Base-by-base conservation (phyloP, 2,329 filamentous ascomycete genomes). In the Magnaporthiopsis poae region DNA sequence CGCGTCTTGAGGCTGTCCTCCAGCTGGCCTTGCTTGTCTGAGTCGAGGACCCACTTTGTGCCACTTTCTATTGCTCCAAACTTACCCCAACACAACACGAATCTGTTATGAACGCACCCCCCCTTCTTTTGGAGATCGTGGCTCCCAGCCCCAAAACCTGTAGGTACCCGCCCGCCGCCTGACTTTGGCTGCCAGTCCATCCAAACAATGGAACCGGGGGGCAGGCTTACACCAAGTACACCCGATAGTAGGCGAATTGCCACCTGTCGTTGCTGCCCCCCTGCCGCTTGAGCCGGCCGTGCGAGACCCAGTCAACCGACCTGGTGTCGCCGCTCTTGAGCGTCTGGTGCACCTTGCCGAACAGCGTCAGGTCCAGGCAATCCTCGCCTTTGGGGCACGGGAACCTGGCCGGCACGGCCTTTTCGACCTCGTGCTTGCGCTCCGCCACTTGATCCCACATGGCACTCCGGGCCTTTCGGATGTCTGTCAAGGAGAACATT, bases 391-490 rank as follows among this genome's bases (percentile, higher is more conserved):
- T 60, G 27, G 62, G 66, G 8, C 59, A 65, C 60, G 65, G 66
- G 65, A 80, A 80, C 4, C 68, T 68, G 0, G 73, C 79, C 25
- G 79, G 78, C 66, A 81, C 82, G 9, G 80, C 77, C 70, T 79
- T 79, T 36, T 70, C 70, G 33, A 80, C 74, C 2, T 70, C 75
- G 71, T 83, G 81, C 67, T 72, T 78, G 59, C 81, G 74, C 56
- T 74, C 73, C 66, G 72, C 70, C 27, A 81, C 76, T 27, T 71
- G 69, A 15, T 78, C 74, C 80, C 80, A 81, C 80, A 82, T 83
- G 31, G 74, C 72, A 25, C 69, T 68, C 52, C 81, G 76, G 35
- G 82, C 69, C 60, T 71, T 71, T 4, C 75, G 74, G 63, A 82
- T 79, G 59, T 79, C 80, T 82, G 65, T 27, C 39, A 56, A 18